Evolutionary conservation across 1,284 basidiomycete genomes (phyloP), one percentile per base, ranked within the genome.

Genomic region (Pseudozyma thailandica): DNA sequence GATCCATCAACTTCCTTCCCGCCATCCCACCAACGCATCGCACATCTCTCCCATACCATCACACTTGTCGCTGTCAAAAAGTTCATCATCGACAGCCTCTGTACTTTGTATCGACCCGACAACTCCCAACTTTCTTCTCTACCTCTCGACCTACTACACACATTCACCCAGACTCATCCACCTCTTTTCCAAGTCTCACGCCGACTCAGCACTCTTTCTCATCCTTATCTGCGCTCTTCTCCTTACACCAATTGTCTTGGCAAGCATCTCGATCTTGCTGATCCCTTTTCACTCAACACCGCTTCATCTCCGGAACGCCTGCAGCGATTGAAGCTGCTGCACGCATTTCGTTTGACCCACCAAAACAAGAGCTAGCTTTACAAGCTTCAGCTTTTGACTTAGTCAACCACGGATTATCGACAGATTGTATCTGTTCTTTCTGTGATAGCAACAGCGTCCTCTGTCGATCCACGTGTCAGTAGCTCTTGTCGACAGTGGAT

Each of bases 401-500:
- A 39, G 37, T 49, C 47, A 50, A 44, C 28, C 30, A 28, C 46
- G 18, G 20, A n/a, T 30, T 23, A 7, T 4, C 30, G 23, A 43
- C 18, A 25, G 35, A 16, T 18, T n/a, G 5, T 26, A 41, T 9
- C 20, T 21, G 13, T 41, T 23, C 39, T 3, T 10, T 12, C 18
- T 12, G 8, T 7, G 20, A 23, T 23, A 12, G 3, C n/a, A 28
- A 45, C 42, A 12, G 31, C 47, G 18, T 41, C 37, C 45, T 37
- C 21, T 41, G 10, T 31, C 20, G 30, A 16, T 12, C 33, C 42
- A 16, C 18, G 18, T 38, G 30, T 41, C 31, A 9, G 6, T 41
- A 27, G 35, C 25, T 45, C 18, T 31, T 26, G 6, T 50, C 43
- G 20, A 26, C 42, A 35, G 33, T 51, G 57, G 63, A 66, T 55